Evolutionary conservation across 257 asterid genomes (phyloP), one percentile per base, ranked within the genome.

Genomic region (Petrea volubilis): DNA sequence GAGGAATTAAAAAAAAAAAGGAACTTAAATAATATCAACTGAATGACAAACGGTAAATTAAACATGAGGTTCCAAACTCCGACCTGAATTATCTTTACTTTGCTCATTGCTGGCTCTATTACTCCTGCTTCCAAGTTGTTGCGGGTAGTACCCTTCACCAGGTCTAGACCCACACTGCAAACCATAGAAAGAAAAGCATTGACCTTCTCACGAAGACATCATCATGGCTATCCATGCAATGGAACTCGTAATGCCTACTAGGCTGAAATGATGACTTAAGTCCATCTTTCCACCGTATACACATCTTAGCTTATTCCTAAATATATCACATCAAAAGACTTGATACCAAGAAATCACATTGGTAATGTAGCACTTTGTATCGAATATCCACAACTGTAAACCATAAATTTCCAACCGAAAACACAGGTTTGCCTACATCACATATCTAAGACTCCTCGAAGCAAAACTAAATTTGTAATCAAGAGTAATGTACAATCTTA

Each of bases 31-130:
- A 56, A 43, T 27, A 61, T 38, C 31, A 38, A 20, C 51, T 43
- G 57, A 28, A 25, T 47, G 5, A 4, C 58, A 17, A 11, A 25
- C 15, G 49, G 74, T 38, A 11, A 38, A 14, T 7, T 11, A 4
- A 4, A 0, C 40, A 34, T 34, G 40, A 6, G 2, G 9, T 4
- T 34, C 9, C 40, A 60, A 28, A 43, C 7, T 53, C 59, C 44
- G 74, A 91, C 99, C 92, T 91, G 99, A 67, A 95, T 84, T 69
- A 95, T 95, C 84, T 95, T 95, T 60, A 92, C 98, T 91, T 95
- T 95, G 89, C 99, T 94, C 97, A 91, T 94, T 55, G 97, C 96
- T 68, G 98, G 99, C 76, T 95, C 99, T 58, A 95, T 91, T 23
- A 95, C 98, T 31, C 99, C 98, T 17, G 98, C 98, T 78, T 87